Evolutionary conservation across 2,329 filamentous ascomycete species (phyloP), one percentile per base, ranked within the genome.

Genomic region (Alternaria sp.): DNA sequence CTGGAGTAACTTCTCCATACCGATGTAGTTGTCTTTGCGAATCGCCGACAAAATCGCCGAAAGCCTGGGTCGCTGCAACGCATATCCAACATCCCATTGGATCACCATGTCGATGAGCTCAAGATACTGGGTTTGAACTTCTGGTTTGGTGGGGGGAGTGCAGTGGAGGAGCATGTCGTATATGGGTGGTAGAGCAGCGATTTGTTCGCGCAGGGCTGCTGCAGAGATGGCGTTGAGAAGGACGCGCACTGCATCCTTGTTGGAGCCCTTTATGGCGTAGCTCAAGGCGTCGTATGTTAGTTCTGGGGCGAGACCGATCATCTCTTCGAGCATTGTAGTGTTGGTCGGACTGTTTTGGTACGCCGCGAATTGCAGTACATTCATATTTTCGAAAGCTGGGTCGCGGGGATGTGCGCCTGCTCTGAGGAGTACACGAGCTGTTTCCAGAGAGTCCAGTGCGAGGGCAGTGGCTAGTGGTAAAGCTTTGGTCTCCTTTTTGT

Each of bases 331-430:
- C 43, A 71, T 67, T n/a, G 61, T 47, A 8, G 61, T 62, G 11
- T 60, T 61, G 12, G 62, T 59, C 43, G 67, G 57, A 6, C 68
- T 63, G 11, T 53, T 57, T 45, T 68, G 63, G 44, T 61, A 62
- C 4, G 66, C 67, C 9, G 63, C 52, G 13, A 68, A 67, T 11
- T 69, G 68, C 3, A 71, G 57, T 4, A 57, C 63, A 17, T 68
- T 71, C 67, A 69, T 68, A 11, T 64, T 19, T 32, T 67, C 68
- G 15, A 69, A 67, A 3, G 68, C 68, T 17, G 67, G 62, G 46
- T 71, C 66, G 19, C 67, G 60, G 13, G 68, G 67, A 49, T 71
- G 63, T 13, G 67, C 65, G 4, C 68, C 68, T 3, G 63, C 65
- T 11, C 67, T 65, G 17, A 71, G 57, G 0, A 71, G 60, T 3